Evolutionary conservation across 768 basidiomycete genomes (phyloP).

Genomic region (Clathrus columnatus): DNA sequence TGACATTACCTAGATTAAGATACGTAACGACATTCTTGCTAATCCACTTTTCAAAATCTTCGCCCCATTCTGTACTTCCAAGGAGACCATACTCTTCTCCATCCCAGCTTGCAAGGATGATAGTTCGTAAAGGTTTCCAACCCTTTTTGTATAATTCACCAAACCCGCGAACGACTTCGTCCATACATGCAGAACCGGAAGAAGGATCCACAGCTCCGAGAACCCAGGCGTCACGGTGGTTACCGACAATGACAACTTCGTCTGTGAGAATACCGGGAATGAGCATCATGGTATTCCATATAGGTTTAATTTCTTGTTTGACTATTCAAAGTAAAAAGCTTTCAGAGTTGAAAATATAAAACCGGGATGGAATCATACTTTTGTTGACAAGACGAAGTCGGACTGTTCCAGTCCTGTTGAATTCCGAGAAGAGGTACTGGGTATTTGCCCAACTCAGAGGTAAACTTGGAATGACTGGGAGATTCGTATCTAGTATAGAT

Average conservation of each 20-base stretch:
- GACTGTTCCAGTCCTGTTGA: conserved; percentile 36
- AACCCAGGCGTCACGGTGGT: conserved; percentile 85
- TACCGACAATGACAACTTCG: conserved; percentile 81
- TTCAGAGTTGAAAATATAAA: not conserved
- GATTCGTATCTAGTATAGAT: conserved; percentile 34
- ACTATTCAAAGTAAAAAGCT: conserved; percentile 32
- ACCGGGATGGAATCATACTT: too few species aligned
- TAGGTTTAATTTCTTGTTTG: conserved; percentile 70
- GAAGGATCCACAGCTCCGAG: conserved; percentile 73
- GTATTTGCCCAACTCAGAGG: conserved; percentile 89
- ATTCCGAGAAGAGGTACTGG: conserved; percentile 46
- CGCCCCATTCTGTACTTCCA: conserved; percentile 90
- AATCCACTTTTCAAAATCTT: conserved; percentile 83
- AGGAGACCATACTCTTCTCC: conserved; percentile 67
- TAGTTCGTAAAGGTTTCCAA: conserved; percentile 78
- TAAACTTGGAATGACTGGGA: conserved; percentile 75
- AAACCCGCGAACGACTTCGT: conserved; percentile 70
- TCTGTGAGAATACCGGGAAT: conserved; percentile 78
- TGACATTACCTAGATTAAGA: conserved; percentile 52
- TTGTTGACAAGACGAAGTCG: conserved; percentile 52
- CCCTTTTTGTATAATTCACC: conserved; percentile 58
- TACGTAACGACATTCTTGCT: conserved; percentile 76
- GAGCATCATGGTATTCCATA: conserved; percentile 82
- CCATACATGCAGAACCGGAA: conserved; percentile 70
- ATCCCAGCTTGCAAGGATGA: conserved; percentile 69